Conservation (phyloP, 78 protist genomes). For the Pelomyxa schiedti region DNA sequence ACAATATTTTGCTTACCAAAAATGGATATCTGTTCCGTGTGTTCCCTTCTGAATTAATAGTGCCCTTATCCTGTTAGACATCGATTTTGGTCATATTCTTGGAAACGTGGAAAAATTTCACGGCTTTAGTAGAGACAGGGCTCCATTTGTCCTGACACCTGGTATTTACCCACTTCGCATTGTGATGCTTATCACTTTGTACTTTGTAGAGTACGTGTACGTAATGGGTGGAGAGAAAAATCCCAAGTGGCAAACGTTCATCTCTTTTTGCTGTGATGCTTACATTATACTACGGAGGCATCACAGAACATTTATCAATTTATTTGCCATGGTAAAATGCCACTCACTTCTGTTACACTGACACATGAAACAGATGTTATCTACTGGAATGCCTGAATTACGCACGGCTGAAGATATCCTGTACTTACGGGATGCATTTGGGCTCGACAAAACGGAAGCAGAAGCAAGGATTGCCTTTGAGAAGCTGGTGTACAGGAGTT, state of each 20-base stretch:
- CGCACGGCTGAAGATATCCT: slow-evolving; percentile 51
- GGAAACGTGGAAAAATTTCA: slow-evolving; percentile 54
- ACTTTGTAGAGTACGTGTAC: slow-evolving; percentile 65
- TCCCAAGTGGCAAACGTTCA: slow-evolving; percentile 40
- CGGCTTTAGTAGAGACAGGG: slow-evolving; percentile 83
- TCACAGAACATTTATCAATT: slow-evolving; percentile 59
- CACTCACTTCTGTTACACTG: background rate
- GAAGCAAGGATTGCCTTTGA: slow-evolving; percentile 53
- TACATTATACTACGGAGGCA: slow-evolving; percentile 61
- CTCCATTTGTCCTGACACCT: slow-evolving; percentile 92
- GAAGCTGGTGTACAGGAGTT: slow-evolving; percentile 21
- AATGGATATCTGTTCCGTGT: slow-evolving; percentile 59
- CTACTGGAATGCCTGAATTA: slow-evolving; percentile 90
- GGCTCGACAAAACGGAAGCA: slow-evolving; percentile 49
- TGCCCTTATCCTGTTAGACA: slow-evolving; percentile 57
- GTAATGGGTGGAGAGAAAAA: slow-evolving; percentile 57
- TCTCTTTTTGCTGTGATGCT: slow-evolving; percentile 54
- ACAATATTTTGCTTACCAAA: slow-evolving; percentile 45
- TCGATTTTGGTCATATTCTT: slow-evolving; percentile 79
- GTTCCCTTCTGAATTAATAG: slow-evolving; percentile 55
- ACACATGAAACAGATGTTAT: slow-evolving; percentile 51
- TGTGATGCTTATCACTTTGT: no score
- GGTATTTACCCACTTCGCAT: no score
- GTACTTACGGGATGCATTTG: slow-evolving; percentile 48
- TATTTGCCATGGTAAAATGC: slow-evolving; percentile 46